Conservation (phyloP, 2,329 filamentous ascomycete genomes). For the Cercospora sojina region DNA sequence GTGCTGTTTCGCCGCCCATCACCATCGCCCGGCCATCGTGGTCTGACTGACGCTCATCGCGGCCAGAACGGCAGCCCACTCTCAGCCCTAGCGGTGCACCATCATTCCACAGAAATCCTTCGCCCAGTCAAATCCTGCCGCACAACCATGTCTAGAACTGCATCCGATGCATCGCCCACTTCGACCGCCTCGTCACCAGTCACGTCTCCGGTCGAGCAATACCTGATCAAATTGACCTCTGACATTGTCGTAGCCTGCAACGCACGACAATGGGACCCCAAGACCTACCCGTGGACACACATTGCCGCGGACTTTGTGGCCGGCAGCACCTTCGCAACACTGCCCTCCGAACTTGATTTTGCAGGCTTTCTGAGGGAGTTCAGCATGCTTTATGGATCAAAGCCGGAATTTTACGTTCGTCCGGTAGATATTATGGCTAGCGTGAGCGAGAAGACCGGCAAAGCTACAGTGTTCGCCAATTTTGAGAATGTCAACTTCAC, state of each 20-base stretch:
- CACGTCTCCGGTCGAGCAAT: conserved; percentile 7
- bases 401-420: background rate
- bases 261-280: background rate
- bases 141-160: conserved; percentile 9
- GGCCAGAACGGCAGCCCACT: background rate
- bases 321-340: conserved; percentile 4
- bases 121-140: conserved; percentile 7
- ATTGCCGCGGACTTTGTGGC: conserved; percentile 4
- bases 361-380: background rate
- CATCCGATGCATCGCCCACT: conserved; percentile 1
- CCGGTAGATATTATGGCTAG: conserved; percentile 6
- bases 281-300: conserved; percentile 4
- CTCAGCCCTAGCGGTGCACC: background rate
- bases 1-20: background rate
- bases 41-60: background rate
- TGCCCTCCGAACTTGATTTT: conserved; percentile 11
- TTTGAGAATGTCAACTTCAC: conserved; percentile 13
- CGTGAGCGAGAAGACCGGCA: conserved; percentile 10
- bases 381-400: background rate
- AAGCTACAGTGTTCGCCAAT: conserved; percentile 6
- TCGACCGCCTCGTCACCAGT: background rate
- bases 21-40: background rate
- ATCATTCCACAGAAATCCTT: conserved; percentile 6
- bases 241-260: conserved; percentile 12
- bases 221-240: conserved; percentile 4